Evolutionary conservation across 2,329 filamentous ascomycete genomes (phyloP).

Genomic region (Paecilomyces niveus): DNA sequence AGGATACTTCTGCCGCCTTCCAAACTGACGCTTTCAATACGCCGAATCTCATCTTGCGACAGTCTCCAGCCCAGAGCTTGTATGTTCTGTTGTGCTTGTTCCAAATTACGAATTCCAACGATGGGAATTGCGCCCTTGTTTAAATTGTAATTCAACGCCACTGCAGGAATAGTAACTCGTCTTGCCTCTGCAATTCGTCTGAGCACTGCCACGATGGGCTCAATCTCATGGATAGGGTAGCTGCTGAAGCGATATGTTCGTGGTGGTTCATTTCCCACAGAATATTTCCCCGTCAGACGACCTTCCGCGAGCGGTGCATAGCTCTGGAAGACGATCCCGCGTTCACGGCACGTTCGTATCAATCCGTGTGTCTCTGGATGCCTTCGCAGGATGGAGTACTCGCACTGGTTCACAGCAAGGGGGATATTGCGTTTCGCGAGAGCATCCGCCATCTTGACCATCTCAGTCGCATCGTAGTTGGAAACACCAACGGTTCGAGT

Average conservation of each 20-base stretch:
- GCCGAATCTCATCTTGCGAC: conserved; percentile 33
- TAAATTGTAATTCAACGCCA: conserved; percentile 40
- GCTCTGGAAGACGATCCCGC: conserved; percentile 37
- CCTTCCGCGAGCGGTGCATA: conserved; percentile 37
- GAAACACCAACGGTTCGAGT: conserved; percentile 38
- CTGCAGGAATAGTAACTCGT: conserved; percentile 27
- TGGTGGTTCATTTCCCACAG: conserved; percentile 28
- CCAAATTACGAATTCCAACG: conserved; percentile 34
- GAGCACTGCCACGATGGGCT: conserved; percentile 30
- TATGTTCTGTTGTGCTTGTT: conserved; percentile 35
- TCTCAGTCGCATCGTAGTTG: conserved; percentile 37
- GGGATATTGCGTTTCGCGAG: conserved; percentile 30
- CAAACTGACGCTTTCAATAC: conserved; percentile 36
- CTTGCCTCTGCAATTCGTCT: conserved; percentile 28
- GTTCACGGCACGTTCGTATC: conserved; percentile 32
- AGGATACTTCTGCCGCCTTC: conserved; percentile 31
- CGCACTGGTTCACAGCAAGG: conserved; percentile 40
- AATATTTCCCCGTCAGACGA: conserved; percentile 36
- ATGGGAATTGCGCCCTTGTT: conserved; percentile 39
- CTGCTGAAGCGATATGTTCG: conserved; percentile 32
- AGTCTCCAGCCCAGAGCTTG: conserved; percentile 37
- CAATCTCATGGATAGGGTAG: conserved; percentile 39
- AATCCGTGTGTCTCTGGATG: conserved; percentile 34
- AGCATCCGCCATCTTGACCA: conserved; percentile 37
- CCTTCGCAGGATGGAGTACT: conserved; percentile 37